Evolutionary conservation across 2,329 filamentous ascomycete genomes (phyloP).

Genomic region (Cladophialophora bantiana): DNA sequence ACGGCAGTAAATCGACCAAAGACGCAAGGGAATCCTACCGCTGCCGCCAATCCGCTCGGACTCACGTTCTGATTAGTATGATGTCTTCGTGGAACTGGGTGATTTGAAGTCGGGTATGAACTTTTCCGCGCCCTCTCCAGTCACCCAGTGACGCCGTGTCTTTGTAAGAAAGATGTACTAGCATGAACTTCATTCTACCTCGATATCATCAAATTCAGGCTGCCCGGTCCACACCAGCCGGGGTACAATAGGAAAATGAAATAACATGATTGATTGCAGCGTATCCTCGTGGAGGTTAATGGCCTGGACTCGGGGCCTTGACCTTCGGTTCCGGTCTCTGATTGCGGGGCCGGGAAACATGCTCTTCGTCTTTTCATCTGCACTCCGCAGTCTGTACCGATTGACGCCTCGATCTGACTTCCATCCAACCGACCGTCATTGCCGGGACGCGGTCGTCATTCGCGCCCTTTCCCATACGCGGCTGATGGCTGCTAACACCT

Average conservation of each 20-base stretch:
- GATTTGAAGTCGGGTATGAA: neutral
- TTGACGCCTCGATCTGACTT: neutral
- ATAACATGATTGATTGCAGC: slow-evolving; percentile 16
- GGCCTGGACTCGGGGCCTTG: neutral
- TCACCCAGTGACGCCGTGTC: neutral
- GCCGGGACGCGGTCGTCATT: slow-evolving; percentile 5
- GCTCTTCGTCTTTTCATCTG: neutral
- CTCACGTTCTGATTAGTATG: slow-evolving; percentile 22
- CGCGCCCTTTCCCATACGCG: neutral
- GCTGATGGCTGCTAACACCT: neutral
- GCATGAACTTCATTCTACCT: slow-evolving; percentile 2
- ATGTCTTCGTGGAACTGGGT: neutral
- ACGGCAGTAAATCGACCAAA: slow-evolving; percentile 24
- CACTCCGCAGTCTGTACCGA: neutral
- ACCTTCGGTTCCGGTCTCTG: neutral
- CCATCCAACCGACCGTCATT: slow-evolving; percentile 16
- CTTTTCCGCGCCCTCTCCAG: neutral
- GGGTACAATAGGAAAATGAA: neutral
- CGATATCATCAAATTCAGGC: neutral
- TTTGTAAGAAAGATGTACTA: slow-evolving; percentile 5
- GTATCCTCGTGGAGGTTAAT: neutral
- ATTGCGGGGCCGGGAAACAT: neutral
- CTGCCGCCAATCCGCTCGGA: slow-evolving; percentile 36
- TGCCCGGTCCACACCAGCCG: neutral
- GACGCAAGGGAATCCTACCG: slow-evolving; percentile 18